phyloP scores from a whole-genome alignment of 441 rosid species.

The Adansonia rubrostipa region DNA sequence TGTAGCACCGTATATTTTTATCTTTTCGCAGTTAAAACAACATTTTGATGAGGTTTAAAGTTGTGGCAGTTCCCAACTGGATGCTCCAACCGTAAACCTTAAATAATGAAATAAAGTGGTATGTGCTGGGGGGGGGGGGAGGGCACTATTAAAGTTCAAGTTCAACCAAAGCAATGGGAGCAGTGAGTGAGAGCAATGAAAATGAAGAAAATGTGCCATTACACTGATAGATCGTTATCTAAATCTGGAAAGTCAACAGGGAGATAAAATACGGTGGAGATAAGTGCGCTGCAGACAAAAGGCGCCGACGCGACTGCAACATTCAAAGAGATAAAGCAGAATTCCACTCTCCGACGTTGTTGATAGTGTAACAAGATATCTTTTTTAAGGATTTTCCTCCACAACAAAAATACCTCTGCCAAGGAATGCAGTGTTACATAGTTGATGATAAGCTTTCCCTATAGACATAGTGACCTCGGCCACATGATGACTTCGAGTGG shows the following conservation, averaged over 20 bases:
- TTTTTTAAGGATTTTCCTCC: too few species aligned
- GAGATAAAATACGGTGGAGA: slow-evolving; percentile 7
- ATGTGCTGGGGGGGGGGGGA: background rate
- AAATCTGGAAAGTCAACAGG: background rate
- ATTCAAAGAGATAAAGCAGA: slow-evolving; percentile 3
- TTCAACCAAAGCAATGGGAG: too few species aligned
- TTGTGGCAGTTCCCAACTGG: background rate
- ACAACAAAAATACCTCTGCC: too few species aligned
- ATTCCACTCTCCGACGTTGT: slow-evolving; percentile 21
- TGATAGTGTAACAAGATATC: too few species aligned
- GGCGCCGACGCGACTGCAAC: background rate
- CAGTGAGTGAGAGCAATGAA: background rate
- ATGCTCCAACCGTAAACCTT: background rate
- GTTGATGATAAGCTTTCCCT: too few species aligned
- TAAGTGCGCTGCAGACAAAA: background rate
- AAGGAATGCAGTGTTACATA: too few species aligned
- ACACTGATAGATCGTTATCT: background rate
- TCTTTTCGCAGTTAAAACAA: background rate
- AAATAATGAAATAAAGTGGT: background rate
- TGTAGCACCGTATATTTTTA: background rate
- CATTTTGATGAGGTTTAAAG: background rate
- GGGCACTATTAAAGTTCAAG: too few species aligned
- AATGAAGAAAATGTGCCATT: background rate
- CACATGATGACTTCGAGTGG: too few species aligned
- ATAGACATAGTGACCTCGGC: too few species aligned